A percentile compares a stretch with the other conserved stretches of the same genome.
These are phyloP conservation scores for Saccharomyces hybrid DNA, from an alignment of 1,139 yeast species.

Conservation along the genomic window DNA sequence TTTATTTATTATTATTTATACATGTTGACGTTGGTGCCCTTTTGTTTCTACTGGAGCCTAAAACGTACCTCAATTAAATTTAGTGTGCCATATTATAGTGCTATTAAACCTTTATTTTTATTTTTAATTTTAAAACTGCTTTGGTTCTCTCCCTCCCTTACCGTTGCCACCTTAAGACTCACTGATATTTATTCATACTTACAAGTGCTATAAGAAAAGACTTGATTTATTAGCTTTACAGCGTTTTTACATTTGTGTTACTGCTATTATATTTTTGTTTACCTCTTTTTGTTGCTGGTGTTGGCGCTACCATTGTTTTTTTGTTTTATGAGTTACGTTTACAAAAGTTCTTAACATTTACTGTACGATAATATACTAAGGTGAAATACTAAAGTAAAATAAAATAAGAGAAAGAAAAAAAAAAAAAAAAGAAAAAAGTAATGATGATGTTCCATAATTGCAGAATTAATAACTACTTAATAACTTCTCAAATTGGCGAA, in stretches of 20 bases:
- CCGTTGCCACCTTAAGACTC: neutral
- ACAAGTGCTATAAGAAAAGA: neutral
- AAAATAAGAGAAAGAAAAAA: neutral
- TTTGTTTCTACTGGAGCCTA: neutral
- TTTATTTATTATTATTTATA: neutral
- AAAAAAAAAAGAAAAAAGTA: neutral
- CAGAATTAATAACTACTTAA: conserved; percentile 25
- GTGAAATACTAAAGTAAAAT: neutral
- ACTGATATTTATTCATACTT: neutral
- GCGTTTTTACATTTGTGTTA: neutral
- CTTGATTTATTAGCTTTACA: neutral
- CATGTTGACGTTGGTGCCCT: neutral
- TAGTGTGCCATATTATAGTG: neutral
- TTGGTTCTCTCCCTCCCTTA: neutral
- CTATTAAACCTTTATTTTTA: neutral
- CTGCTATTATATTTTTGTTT: neutral
- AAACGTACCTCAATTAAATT: neutral
- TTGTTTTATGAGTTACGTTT: neutral
- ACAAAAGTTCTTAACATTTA: neutral
- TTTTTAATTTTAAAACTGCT: neutral
- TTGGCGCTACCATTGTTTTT: neutral
- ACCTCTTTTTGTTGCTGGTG: neutral
- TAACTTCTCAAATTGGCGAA: conserved; percentile 48
- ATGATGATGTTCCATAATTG: conserved; percentile 23
- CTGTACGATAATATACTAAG: neutral